These are phyloP conservation scores for Lipomyces yamanashiensis DNA, from an alignment of 805 yeast species.

Conservation along the genomic window DNA sequence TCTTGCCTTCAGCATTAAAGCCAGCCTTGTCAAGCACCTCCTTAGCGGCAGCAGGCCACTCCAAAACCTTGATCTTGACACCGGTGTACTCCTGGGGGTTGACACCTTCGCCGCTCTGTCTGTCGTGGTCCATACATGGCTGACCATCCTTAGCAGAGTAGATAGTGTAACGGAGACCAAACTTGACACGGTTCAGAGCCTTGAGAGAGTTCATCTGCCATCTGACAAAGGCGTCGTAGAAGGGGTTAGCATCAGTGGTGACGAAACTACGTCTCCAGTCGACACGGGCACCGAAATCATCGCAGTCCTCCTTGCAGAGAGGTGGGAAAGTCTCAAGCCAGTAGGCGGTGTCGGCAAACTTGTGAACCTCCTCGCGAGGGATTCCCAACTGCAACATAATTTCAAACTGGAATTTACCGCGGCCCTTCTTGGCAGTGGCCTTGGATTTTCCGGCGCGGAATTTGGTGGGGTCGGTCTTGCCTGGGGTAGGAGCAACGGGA, in stretches of 20 bases:
- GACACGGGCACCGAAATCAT: conserved; percentile 84
- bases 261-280: conserved; percentile 98
- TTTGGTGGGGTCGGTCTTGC: conserved; percentile 71
- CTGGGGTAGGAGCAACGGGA: conserved; percentile 29
- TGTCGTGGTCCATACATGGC: conserved; percentile 99
- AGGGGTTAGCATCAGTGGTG: conserved; percentile 94
- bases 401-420: conserved; percentile 92
- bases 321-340: conserved; percentile 96
- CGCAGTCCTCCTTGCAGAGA: conserved; percentile 78
- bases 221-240: conserved; percentile 90
- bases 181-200: conserved; percentile 87
- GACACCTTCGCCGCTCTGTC: conserved; percentile 96
- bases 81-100: conserved; percentile 96
- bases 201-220: conserved; percentile 94
- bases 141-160: conserved; percentile 98
- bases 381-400: conserved; percentile 95
- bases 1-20: conserved; percentile 58
- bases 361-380: conserved; percentile 75
- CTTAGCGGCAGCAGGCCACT: conserved; percentile 62
- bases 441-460: conserved; percentile 92
- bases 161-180: conserved; percentile 97
- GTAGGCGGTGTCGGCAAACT: conserved; percentile 88
- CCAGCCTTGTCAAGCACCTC: conserved; percentile 48
- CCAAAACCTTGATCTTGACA: conserved; percentile 76
- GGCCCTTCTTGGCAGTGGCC: conserved; percentile 91